phyloP scores from a whole-genome alignment of 257 asterid genomes.

The Voacanga thouarsii region DNA sequence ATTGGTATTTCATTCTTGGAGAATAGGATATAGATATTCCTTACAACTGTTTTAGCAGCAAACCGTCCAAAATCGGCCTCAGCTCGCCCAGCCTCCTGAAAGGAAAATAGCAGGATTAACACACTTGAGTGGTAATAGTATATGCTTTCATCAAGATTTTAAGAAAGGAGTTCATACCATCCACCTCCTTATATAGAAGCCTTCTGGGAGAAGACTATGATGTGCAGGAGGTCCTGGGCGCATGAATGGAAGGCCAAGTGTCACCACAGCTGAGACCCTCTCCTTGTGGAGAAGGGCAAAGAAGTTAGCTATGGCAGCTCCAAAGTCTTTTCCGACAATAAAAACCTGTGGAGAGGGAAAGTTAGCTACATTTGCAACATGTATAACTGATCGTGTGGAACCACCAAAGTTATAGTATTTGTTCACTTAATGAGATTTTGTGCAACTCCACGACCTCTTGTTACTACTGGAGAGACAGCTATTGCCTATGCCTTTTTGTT shows the following conservation, averaged over 20 bases:
- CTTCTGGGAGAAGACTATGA: constrained; percentile 50
- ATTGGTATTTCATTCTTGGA: too few species aligned
- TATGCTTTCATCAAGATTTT: neutral
- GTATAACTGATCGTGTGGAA: neutral
- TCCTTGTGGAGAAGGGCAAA: constrained; percentile 55
- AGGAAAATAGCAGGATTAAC: neutral
- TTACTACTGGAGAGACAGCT: too few species aligned
- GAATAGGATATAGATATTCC: too few species aligned
- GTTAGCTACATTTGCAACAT: too few species aligned
- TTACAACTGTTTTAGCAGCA: constrained; percentile 67
- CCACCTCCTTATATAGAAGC: constrained; percentile 73
- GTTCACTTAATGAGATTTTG: neutral
- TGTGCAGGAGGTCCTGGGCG: constrained; percentile 33
- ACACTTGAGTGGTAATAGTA: neutral
- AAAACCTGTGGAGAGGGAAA: constrained; percentile 44
- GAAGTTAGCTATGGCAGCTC: constrained; percentile 37
- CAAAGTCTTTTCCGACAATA: constrained; percentile 77
- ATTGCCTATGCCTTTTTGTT: too few species aligned
- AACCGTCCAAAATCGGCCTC: constrained; percentile 78
- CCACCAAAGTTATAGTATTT: neutral
- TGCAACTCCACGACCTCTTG: too few species aligned
- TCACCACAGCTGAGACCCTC: constrained; percentile 52
- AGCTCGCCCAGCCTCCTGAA: constrained; percentile 76
- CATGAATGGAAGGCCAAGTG: constrained; percentile 59
- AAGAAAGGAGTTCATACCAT: constrained; percentile 34